These are phyloP conservation scores for Prunus salicina DNA, from an alignment of 306 rosid species.

Conservation along the genomic window DNA sequence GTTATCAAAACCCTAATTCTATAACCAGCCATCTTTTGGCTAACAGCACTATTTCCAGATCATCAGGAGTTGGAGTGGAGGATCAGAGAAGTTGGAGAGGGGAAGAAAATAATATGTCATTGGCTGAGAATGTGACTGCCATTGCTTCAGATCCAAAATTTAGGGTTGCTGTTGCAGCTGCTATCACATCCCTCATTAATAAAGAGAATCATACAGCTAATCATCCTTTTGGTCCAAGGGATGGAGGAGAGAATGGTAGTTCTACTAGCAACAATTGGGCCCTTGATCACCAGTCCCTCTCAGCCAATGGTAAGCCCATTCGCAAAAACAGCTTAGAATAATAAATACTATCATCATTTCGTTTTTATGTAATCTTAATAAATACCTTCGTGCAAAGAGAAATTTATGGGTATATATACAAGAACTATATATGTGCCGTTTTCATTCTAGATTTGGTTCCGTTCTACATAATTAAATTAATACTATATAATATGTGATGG, in stretches of 20 bases:
- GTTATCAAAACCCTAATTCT: constrained; percentile 8
- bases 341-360: neutral
- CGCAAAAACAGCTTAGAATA: constrained; percentile 20
- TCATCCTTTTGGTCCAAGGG: constrained; percentile 32
- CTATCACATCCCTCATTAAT: constrained; percentile 64
- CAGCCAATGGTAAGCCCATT: constrained; percentile 40
- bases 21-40: constrained; percentile 12
- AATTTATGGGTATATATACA: constrained; percentile 1
- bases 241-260: constrained; percentile 31
- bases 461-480: neutral
- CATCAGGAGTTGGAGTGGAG: constrained; percentile 13
- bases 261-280: constrained; percentile 41
- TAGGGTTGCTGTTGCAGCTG: constrained; percentile 90
- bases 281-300: constrained; percentile 33
- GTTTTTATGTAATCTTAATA: neutral
- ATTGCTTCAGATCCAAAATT: constrained; percentile 90
- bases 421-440: neutral
- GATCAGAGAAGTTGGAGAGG: constrained; percentile 12
- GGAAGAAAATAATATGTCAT: constrained; percentile 24
- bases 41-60: constrained; percentile 10
- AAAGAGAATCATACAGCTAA: constrained; percentile 45
- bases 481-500: neutral
- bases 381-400: neutral
- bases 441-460: neutral
- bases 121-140: constrained; percentile 52